These are phyloP conservation scores for Wallacemonas rigidus DNA, from an alignment of 208 protist species.

Conservation along the genomic window DNA sequence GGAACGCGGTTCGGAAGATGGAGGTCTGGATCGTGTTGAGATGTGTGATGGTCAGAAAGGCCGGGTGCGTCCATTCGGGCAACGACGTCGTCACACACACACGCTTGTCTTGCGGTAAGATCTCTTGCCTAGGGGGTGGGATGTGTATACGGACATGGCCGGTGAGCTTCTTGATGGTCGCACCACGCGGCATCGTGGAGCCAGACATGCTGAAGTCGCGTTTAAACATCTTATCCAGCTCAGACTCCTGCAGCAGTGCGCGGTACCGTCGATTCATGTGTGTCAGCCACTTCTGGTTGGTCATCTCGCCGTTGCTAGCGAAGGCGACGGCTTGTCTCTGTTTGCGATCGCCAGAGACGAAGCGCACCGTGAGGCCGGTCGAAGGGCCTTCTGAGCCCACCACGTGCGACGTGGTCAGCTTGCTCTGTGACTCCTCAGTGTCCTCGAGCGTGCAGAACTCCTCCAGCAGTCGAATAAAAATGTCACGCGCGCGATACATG, in stretches of 20 bases:
- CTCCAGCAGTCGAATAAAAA: constrained; percentile 85
- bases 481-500: constrained; percentile 78
- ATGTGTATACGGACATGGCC: constrained; percentile 83
- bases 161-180: constrained; percentile 62
- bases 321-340: constrained; percentile 41
- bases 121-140: constrained; percentile 70
- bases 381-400: constrained; percentile 14
- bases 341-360: constrained; percentile 58
- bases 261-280: constrained; percentile 90
- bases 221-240: constrained; percentile 87
- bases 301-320: constrained; percentile 51
- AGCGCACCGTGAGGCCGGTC: constrained; percentile 62
- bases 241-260: constrained; percentile 79
- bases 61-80: constrained; percentile 89
- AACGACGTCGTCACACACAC: constrained; percentile 80
- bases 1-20: constrained; percentile 97
- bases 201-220: constrained; percentile 75
- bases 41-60: constrained; percentile 90
- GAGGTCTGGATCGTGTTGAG: constrained; percentile 97
- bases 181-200: constrained; percentile 64
- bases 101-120: constrained; percentile 75
- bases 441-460: constrained; percentile 90
- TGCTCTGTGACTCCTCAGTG: constrained; percentile 34
- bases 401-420: constrained; percentile 20
- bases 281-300: constrained; percentile 74